phyloP scores from a whole-genome alignment of 176 grass and related monocot genomes.

The Guadua angustifolia region DNA sequence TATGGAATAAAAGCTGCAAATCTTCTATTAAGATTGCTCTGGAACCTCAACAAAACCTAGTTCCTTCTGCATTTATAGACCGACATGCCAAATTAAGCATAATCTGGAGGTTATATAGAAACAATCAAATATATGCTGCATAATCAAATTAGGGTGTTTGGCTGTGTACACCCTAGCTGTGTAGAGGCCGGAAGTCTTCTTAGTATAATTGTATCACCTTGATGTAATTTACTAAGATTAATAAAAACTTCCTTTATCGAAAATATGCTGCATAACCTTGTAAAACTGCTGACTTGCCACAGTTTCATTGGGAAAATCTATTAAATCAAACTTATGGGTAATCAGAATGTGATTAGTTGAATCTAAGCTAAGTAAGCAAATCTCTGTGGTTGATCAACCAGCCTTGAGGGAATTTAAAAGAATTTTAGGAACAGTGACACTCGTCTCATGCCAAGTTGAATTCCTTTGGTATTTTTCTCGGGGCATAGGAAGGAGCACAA shows the following conservation, averaged over 20 bases:
- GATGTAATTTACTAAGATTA: no score
- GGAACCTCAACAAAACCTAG: background rate
- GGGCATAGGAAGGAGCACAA: constrained; percentile 4
- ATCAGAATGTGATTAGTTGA: constrained; percentile 43
- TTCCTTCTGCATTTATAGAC: background rate
- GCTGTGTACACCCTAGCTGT: no score
- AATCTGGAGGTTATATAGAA: background rate
- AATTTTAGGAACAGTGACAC: constrained; percentile 33
- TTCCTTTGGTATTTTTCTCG: constrained; percentile 23
- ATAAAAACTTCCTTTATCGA: no score
- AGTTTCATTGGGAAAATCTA: background rate
- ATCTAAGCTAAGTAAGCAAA: constrained; percentile 33
- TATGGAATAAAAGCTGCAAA: background rate
- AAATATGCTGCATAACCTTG: constrained; percentile 17
- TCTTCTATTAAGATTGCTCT: background rate
- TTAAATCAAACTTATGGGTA: constrained; percentile 23
- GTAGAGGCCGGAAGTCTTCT: no score
- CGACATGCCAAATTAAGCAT: background rate
- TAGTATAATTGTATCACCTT: no score
- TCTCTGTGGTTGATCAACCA: constrained; percentile 33
- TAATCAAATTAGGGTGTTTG: no score
- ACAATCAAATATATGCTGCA: constrained; percentile 28
- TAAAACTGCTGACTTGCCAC: background rate
- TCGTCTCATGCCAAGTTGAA: constrained; percentile 35
- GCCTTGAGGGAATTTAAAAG: constrained; percentile 4